Base-by-base conservation (phyloP, 768 basidiomycete species). In the Leccinum obscurum region DNA sequence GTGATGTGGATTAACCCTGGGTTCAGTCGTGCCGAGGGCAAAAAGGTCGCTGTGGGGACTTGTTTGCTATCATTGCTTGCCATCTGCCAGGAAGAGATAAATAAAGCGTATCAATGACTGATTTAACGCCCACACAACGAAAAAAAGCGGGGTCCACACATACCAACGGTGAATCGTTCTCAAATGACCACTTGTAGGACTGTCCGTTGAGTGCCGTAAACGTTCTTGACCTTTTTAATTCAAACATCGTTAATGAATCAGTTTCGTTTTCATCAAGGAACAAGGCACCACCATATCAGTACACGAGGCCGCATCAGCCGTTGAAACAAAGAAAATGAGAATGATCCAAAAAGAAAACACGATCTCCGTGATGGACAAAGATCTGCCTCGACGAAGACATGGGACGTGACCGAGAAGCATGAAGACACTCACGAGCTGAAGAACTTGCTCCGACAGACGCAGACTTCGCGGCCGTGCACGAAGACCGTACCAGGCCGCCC, bases 151-250 rank as follows among this genome's bases (percentile, higher is more conserved):
- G 34, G 28, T 51, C 39, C 35, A 6, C 20, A 64, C 64, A 57
- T 57, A 75, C 72, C 68, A 75, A 53, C 46, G 68, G 68, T 1
- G 72, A 63, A 34, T 73, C 72, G 7, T 74, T 74, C 30, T 70
- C 68, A 44, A 75, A 73, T 20, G 72, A 67, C 72, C 72, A 73
- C 59, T 73, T 73, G 58, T 73, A 73, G 6, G 72, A 70, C 48
- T 73, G 70, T 17, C 72, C 72, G 51, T 73, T 73, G 64, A 75
- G 65, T 26, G 72, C 74, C 44, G 66, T 73, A 44, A 73, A 73
- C 51, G 74, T 74, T 30, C 72, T 64, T 37, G 72, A 75, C 54
- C 72, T 73, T 52, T 57, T 53, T 10, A 6, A n/a, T 44, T n/a
- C 41, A 44, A 44, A 44, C 26, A 28, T 57, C 15, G 32, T 44